phyloP scores from a whole-genome alignment of 371 early-diverging fungal genomes.

The Mortierella sp. region DNA sequence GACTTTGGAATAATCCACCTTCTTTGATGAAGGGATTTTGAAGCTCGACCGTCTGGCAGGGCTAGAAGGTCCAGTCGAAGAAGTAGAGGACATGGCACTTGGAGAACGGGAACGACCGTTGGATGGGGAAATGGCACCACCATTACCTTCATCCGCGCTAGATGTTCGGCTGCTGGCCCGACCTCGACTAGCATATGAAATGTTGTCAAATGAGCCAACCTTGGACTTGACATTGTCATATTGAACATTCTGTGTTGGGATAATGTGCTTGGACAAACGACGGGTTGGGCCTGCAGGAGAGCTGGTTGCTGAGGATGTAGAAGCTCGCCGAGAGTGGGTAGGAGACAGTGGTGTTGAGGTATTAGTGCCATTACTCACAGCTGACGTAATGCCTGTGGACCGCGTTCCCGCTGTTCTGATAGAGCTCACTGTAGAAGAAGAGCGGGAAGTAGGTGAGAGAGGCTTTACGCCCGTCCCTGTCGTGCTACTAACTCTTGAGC shows the following conservation, averaged over 20 bases:
- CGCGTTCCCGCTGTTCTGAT: slow-evolving; percentile 9
- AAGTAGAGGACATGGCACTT: slow-evolving; percentile 26
- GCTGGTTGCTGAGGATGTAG: slow-evolving; percentile 23
- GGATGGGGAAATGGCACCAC: slow-evolving; percentile 6
- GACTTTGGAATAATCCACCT: slow-evolving; percentile 47
- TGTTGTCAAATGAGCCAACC: slow-evolving; percentile 46
- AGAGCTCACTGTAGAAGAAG: slow-evolving; percentile 4
- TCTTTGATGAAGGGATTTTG: slow-evolving; percentile 50
- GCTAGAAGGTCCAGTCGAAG: slow-evolving; percentile 20
- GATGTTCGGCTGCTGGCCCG: slow-evolving; percentile 28
- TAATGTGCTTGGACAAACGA: slow-evolving; percentile 44
- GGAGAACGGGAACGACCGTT: slow-evolving; percentile 33
- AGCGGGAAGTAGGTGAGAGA: slow-evolving; percentile 12
- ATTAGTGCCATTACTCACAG: background rate
- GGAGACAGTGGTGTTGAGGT: slow-evolving; percentile 17
- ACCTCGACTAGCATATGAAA: slow-evolving; percentile 21
- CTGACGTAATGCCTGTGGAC: slow-evolving; percentile 5
- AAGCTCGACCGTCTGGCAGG: slow-evolving; percentile 28
- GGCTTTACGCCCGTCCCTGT: slow-evolving; percentile 8
- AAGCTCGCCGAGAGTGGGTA: slow-evolving; percentile 27
- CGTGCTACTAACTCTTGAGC: background rate
- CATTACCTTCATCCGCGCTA: slow-evolving; percentile 17
- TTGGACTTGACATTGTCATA: slow-evolving; percentile 45
- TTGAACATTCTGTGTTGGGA: slow-evolving; percentile 39
- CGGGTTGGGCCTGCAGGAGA: slow-evolving; percentile 28